Evolutionary conservation across 169 alveolate species (phyloP), one percentile per base, ranked within the genome.

Genomic region (Plasmodium falciparum): DNA sequence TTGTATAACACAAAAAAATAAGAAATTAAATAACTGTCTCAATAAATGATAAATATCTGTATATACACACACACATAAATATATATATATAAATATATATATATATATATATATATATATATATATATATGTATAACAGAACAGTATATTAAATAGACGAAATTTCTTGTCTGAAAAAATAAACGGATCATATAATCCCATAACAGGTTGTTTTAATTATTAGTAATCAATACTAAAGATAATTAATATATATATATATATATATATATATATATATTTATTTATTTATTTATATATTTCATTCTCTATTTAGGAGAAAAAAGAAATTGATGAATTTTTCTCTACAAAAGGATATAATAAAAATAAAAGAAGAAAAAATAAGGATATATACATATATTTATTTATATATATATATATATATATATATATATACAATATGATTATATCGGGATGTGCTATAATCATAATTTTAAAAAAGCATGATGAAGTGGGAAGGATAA

Each of bases 181-280:
- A 11, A 83, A 59, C 71, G 69, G 86, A 0, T 83, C 86, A 29
- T 70, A 83, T 39, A 83, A 83, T 12, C 91, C 91, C 43, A 83
- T 83, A 26, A 83, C 91, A 11, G 91, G 91, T 83, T 62, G 17
- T 56, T 13, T 56, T n/a, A 39, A 39, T 39, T 39, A 39, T 39
- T 39, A 5, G 11, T 39, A 39, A 39, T 39, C 11, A 39, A 6
- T 39, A 39, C 47, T 39, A 5, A 0, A 39, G 47, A 39, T 39
- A 39, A 39, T 39, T 5, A 39, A 39, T 39, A 39, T 39, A 39
- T 39, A 33, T 5, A 33, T 33, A 33, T 33, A 33, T 33, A 33
- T 39, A 39, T 22, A 12, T 13, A 56, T 56, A 56, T 17, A 9
- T 71, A 17, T 69, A 12, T 45, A 2, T 59, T 3, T 12, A 24